Conservation (phyloP, 2,329 filamentous ascomycete genomes). For the Hypoxylon sp. region DNA sequence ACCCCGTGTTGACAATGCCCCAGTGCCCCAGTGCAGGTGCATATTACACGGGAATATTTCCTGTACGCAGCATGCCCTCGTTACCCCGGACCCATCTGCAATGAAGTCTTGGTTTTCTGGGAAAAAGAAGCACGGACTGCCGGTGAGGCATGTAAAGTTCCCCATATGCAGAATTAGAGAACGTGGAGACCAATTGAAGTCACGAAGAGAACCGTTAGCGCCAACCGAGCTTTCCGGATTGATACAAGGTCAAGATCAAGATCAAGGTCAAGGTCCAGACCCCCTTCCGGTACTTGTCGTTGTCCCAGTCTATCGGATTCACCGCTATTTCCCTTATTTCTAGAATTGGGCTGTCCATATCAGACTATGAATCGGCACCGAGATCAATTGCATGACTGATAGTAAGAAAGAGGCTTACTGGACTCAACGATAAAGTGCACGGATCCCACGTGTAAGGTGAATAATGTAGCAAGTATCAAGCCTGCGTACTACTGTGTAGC, state of each 20-base stretch:
- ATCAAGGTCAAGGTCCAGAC: neutral
- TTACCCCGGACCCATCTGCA: conserved; percentile 21
- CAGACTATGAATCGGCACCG: neutral
- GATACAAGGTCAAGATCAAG: conserved; percentile 15
- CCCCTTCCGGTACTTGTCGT: conserved; percentile 11
- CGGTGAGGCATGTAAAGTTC: neutral
- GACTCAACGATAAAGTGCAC: neutral
- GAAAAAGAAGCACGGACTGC: neutral
- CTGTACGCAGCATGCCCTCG: neutral
- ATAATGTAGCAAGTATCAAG: conserved; percentile 6
- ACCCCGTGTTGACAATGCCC: neutral
- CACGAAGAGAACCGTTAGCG: neutral
- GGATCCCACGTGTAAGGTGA: conserved; percentile 5
- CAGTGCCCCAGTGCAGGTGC: conserved; percentile 9
- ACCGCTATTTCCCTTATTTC: conserved; percentile 30
- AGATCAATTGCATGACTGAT: conserved; percentile 24
- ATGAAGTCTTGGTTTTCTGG: conserved; percentile 1
- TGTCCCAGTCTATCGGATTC: conserved; percentile 32
- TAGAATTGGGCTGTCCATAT: neutral
- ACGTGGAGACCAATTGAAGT: conserved; percentile 19
- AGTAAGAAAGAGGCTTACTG: conserved; percentile 2
- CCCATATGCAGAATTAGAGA: conserved; percentile 13
- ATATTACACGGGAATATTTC: conserved; percentile 12
- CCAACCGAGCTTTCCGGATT: conserved; percentile 28
- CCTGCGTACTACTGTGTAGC: conserved; percentile 1